These are phyloP conservation scores for Trypanosoma boissoni DNA, from an alignment of 208 protist species.

Conservation along the genomic window DNA sequence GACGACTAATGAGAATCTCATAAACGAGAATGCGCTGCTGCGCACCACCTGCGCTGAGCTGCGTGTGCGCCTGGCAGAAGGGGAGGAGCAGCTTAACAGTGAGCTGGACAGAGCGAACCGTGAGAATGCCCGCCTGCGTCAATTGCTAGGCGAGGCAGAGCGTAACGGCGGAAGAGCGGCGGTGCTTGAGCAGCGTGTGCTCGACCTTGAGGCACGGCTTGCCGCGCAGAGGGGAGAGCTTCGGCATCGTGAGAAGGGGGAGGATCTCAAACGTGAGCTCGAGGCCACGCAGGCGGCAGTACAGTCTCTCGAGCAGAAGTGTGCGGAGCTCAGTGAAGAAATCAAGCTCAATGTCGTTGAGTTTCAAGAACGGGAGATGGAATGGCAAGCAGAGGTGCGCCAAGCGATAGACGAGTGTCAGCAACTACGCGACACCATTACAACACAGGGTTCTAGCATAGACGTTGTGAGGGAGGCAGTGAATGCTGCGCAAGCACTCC, in stretches of 20 bases:
- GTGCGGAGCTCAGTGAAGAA: slow-evolving; percentile 40
- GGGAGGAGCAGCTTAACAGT: slow-evolving; percentile 10
- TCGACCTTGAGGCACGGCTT: slow-evolving; percentile 7
- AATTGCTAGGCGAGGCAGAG: neutral
- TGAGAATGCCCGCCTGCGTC: slow-evolving; percentile 9
- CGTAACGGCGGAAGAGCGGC: neutral
- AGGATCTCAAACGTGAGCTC: slow-evolving; percentile 9
- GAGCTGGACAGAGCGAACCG: slow-evolving; percentile 7
- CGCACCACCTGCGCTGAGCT: neutral
- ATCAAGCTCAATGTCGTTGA: slow-evolving; percentile 40
- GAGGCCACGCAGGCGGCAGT: slow-evolving; percentile 4
- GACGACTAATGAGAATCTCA: neutral
- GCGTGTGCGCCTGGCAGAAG: neutral
- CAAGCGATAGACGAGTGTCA: slow-evolving; percentile 7
- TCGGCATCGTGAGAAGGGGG: neutral
- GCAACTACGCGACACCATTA: slow-evolving; percentile 8
- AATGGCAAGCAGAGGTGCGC: slow-evolving; percentile 47
- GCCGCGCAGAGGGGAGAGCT: neutral
- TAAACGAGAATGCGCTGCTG: slow-evolving; percentile 4
- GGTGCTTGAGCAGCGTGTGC: neutral
- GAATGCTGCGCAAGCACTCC: slow-evolving; percentile 26
- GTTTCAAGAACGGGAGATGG: slow-evolving; percentile 45
- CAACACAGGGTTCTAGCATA: slow-evolving; percentile 10
- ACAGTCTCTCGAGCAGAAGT: slow-evolving; percentile 6
- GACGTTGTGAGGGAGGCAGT: slow-evolving; percentile 36